Base-by-base conservation (phyloP, 2,329 filamentous ascomycete species). In the Fusarium torulosum region DNA sequence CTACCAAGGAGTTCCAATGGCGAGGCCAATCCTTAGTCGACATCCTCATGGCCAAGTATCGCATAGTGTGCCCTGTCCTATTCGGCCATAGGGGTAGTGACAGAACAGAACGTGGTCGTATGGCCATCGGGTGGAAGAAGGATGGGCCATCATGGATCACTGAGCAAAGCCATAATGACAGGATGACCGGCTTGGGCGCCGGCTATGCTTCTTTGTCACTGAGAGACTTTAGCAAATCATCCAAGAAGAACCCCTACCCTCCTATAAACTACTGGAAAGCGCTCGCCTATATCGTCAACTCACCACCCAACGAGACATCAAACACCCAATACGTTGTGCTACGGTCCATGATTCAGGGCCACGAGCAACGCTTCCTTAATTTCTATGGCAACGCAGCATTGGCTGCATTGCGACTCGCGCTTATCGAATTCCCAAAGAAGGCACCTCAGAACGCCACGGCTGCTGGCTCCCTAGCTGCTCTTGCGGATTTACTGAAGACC, bases 131-230 rank as follows among this genome's bases (percentile, higher is more conserved):
- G 1, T 97, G 93, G 93, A 86, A 84, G 78, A 87, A 84, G 67
- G 85, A 88, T 14, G 83, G 81, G 10, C 83, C 84, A 7, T 79
- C 80, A 8, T 95, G 86, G 82, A 83, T 91, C 60, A 80, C 84
- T 3, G 89, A 92, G 71, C 89, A 93, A 75, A 81, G 82, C n/a
- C 94, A 97, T 78, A 87, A 88, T 70, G 91, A 94, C 75, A 88
- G 91, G 60, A 95, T 97, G 90, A 90, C 88, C 6, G 95, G 94
- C 0, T 83, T 97, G 1, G 93, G 89, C 2, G 90, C 91, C 4
- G 95, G 95, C 0, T 99, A 91, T 75, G 92, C 94, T 0, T 88
- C 94, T 2, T 84, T 98, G 37, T 88, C 93, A 2, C 83, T 97
- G 10, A 89, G 95, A 46, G 93, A 96, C 76, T 97, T 96, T 75